Conservation (phyloP, 768 basidiomycete species). For the Tulasnella sp. region DNA sequence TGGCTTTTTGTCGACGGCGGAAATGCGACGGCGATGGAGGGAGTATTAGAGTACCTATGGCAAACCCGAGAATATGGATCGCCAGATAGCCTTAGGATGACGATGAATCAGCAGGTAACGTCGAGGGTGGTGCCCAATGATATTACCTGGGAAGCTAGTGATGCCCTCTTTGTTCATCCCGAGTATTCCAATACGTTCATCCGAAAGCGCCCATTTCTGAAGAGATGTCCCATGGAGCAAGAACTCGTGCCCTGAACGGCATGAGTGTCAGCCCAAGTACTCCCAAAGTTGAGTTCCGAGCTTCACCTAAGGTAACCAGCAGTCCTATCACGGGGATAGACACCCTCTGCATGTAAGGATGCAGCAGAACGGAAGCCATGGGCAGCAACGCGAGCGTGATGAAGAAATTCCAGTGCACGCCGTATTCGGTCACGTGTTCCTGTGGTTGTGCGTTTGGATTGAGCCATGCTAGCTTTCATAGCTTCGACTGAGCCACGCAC, state of each 20-base stretch:
- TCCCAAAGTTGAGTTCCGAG: background rate
- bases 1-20: constrained; percentile 33
- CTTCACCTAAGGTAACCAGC: constrained; percentile 38
- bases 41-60: constrained; percentile 67
- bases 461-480: background rate
- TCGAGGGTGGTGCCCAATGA: background rate
- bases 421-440: constrained; percentile 97
- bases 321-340: constrained; percentile 55
- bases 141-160: constrained; percentile 58
- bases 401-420: constrained; percentile 98
- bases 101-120: background rate
- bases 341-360: constrained; percentile 47
- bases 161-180: constrained; percentile 89
- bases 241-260: constrained; percentile 58
- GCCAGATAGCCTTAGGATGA: constrained; percentile 63
- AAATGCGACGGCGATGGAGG: constrained; percentile 69
- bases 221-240: constrained; percentile 44
- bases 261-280: background rate
- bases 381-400: constrained; percentile 80
- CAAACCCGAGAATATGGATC: constrained; percentile 77
- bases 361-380: constrained; percentile 52
- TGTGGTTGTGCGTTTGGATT: constrained; percentile 18
- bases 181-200: constrained; percentile 50
- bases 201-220: constrained; percentile 51
- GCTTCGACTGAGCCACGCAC: constrained; percentile 33